Evolutionary conservation across 2,329 filamentous ascomycete species (phyloP), one percentile per base, ranked within the genome.

Genomic region (Hymenoscyphus linearis): DNA sequence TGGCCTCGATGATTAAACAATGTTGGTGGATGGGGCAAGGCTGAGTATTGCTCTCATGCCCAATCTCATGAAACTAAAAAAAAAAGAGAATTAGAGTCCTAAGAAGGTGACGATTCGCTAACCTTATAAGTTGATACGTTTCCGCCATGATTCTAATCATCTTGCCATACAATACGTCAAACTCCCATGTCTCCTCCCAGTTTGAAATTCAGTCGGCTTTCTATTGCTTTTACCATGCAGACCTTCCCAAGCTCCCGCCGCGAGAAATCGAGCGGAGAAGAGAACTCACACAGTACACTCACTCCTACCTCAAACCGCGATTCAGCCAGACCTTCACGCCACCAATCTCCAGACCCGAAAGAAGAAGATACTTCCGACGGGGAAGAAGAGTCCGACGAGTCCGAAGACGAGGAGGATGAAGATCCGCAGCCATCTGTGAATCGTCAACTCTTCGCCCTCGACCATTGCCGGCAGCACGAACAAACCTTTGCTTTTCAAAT

Each of bases 171-270:
- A 59, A 54, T 40, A 50, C 35, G 57, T 34, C 47, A 56, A 57
- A 65, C 61, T 62, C 65, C 64, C 65, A 72, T 72, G 71, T 71
- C 69, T 66, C 61, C 66, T 44, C 68, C 70, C 59, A 62, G 66
- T 57, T 64, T 67, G 14, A 64, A 65, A 61, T 72, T 72, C 62
- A 66, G 65, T 64, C 68, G 71, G 63, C 70, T 72, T 57, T 67
- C 69, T 12, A 64, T 72, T 52, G 58, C 64, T 13, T 61, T 64
- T 61, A 66, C 53, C 52, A 72, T 72, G 71, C 64, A 71, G 52
- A 57, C 66, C 35, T 61, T 67, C 58, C 62, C 65, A 52, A 50
- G 44, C 44, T 50, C 44, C 44, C 18, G 18, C 18, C 44, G 2
- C 13, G 44, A 50, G 18, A n/a, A 50, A 50, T 50, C 44, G 44